Conservation (phyloP, 345 rosid species). For the Bruguiera parviflora region DNA sequence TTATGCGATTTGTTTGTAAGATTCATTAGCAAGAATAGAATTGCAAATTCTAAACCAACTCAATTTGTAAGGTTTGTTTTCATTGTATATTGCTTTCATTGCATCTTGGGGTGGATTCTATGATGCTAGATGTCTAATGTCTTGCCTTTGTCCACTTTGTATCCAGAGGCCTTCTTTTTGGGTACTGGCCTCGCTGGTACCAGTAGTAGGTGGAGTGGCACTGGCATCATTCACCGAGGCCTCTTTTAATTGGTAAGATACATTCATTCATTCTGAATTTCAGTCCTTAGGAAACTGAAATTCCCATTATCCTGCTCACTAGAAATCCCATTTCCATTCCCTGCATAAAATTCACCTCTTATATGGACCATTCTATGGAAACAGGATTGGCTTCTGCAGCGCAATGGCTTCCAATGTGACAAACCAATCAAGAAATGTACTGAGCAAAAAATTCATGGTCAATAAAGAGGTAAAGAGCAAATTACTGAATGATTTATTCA, state of each 20-base stretch:
- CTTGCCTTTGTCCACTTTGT: constrained; percentile 5
- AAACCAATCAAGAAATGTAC: constrained; percentile 81
- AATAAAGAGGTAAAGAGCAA: constrained; percentile 44
- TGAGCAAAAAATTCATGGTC: constrained; percentile 75
- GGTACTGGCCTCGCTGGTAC: constrained; percentile 58
- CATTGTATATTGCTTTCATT: background rate
- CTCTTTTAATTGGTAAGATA: constrained; percentile 72
- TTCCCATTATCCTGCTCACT: background rate
- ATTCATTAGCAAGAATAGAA: too few species aligned
- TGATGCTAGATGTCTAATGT: background rate
- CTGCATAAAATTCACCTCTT: background rate
- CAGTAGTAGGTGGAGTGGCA: constrained; percentile 81
- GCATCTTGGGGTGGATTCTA: too few species aligned
- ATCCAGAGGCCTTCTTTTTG: constrained; percentile 61
- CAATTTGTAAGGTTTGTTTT: background rate
- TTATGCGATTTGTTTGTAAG: too few species aligned
- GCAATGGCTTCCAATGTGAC: constrained; percentile 96
- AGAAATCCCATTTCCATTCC: background rate
- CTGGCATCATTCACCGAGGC: constrained; percentile 78
- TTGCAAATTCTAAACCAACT: too few species aligned
- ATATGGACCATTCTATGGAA: constrained; percentile 5
- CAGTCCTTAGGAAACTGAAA: too few species aligned
- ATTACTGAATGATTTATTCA: background rate
- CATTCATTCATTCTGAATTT: background rate
- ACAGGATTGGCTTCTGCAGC: constrained; percentile 78